Base-by-base conservation (phyloP, 306 rosid genomes). In the Dalbergia oliveri region DNA sequence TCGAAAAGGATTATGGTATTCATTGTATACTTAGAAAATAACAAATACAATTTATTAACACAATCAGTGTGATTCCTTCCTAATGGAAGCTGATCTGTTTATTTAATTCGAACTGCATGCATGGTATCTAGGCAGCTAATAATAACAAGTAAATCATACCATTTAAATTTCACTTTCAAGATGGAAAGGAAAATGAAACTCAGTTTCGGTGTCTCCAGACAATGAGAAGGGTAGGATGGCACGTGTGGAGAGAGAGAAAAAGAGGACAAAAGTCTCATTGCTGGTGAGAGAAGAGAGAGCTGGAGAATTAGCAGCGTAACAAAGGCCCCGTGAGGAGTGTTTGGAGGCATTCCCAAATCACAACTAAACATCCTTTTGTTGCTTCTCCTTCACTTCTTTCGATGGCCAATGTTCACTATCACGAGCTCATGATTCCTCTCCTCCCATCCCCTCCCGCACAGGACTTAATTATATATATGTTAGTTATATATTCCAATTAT, bases 291-390 rank as follows among this genome's bases (percentile, higher is more conserved):
- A 66, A 56, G 69, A 70, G 77, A 61, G 88, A 73, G 86, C 12
- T 71, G 56, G 47, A 45, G 21, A 70, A n/a, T n/a, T n/a, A 44
- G 84, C 41, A 79, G 85, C 5, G 74, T 60, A 72, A 83, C 79
- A 81, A 81, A 41, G 16, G 86, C 94, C 99, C 99, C 99, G 99
- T 95, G 99, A 95, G 94, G 93, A 74, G 90, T 90, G 92, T 93
- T 95, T 95, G 99, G 99, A 93, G 81, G 84, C 97, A 93, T 93
- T 90, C 96, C 88, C 82, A 88, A 80, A 62, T 81, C 91, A 82
- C 93, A 88, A 85, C 86, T 54, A 79, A 81, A 80, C 77, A 86
- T 84, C 84, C 88, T 75, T 90, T 90, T 88, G 91, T 91, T 88
- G 88, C 94, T 86, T 90, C 84, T 83, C 88, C 61, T 84, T 90